These are phyloP conservation scores for Geoglossum glabrum DNA, from an alignment of 495 filamentous ascomycete genomes.

Conservation along the genomic window DNA sequence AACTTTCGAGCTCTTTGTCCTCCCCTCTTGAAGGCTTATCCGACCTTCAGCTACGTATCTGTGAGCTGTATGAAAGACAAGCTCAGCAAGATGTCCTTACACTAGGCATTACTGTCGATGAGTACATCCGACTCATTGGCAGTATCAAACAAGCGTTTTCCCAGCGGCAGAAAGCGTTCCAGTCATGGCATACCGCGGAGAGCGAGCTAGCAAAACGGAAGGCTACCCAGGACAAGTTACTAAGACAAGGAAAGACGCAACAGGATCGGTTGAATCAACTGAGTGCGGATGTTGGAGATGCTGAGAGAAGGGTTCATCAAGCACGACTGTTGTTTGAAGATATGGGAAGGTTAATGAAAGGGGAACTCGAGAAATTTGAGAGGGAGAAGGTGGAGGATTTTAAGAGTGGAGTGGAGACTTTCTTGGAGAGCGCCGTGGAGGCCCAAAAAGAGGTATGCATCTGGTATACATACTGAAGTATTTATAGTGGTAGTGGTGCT, in stretches of 20 bases:
- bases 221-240: constrained; percentile 69
- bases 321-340: constrained; percentile 83
- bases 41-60: constrained; percentile 79
- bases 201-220: constrained; percentile 74
- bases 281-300: constrained; percentile 77
- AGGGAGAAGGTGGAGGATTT: constrained; percentile 98
- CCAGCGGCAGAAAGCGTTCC: constrained; percentile 86
- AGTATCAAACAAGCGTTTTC: constrained; percentile 79
- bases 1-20: constrained; percentile 74
- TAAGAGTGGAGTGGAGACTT: constrained; percentile 94
- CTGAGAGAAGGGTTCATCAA: constrained; percentile 84
- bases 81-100: constrained; percentile 94
- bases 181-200: constrained; percentile 80
- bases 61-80: constrained; percentile 87
- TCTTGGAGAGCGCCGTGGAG: constrained; percentile 87
- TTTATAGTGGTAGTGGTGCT: constrained; percentile 5
- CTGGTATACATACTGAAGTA: background rate
- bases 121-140: constrained; percentile 91
- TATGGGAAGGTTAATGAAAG: constrained; percentile 84
- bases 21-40: constrained; percentile 75
- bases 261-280: constrained; percentile 86
- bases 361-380: constrained; percentile 85
- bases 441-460: constrained; percentile 85
- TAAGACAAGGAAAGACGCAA: constrained; percentile 81
- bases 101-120: constrained; percentile 89